Percentiles rank a stretch among this genome's conserved stretches.
These are phyloP conservation scores for Aspergillus sp. DNA, from an alignment of 2,329 filamentous ascomycete genomes.

Conservation along the genomic window DNA sequence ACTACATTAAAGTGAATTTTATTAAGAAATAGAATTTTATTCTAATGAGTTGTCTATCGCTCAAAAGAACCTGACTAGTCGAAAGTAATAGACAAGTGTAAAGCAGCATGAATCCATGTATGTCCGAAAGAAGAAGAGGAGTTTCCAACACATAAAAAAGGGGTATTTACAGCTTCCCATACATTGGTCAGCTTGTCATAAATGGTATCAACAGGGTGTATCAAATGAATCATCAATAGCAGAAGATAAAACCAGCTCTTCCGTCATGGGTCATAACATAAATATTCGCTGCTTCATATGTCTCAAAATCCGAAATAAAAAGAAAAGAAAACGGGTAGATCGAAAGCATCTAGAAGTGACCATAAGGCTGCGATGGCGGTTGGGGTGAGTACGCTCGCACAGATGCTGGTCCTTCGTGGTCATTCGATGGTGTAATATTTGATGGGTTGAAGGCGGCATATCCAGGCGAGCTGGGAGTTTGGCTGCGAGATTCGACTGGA, in stretches of 20 bases:
- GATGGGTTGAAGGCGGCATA: too few relatives aligned
- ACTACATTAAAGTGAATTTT: neutral
- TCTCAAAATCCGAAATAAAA: neutral
- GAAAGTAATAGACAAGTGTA: neutral
- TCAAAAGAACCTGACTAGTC: neutral
- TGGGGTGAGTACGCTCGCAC: too few relatives aligned
- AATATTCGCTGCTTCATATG: conserved; percentile 4
- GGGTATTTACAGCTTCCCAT: conserved; percentile 7
- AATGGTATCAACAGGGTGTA: conserved; percentile 4
- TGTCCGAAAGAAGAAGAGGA: neutral
- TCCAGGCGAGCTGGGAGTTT: too few relatives aligned
- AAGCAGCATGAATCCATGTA: conserved; percentile 3
- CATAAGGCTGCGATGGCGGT: conserved; percentile 8
- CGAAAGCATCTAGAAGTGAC: conserved; percentile 11
- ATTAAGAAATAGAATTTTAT: neutral
- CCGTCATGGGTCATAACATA: conserved; percentile 14
- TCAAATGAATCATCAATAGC: conserved; percentile 17
- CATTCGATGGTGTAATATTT: too few relatives aligned
- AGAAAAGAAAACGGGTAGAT: conserved; percentile 1
- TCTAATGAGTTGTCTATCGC: neutral
- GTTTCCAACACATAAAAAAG: neutral
- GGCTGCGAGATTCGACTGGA: too few relatives aligned
- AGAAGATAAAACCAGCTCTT: conserved; percentile 25
- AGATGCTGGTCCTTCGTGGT: too few relatives aligned
- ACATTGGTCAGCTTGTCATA: conserved; percentile 2